These are phyloP conservation scores for Eimeria acervulina DNA, from an alignment of 169 alveolate genomes.

Conservation along the genomic window DNA sequence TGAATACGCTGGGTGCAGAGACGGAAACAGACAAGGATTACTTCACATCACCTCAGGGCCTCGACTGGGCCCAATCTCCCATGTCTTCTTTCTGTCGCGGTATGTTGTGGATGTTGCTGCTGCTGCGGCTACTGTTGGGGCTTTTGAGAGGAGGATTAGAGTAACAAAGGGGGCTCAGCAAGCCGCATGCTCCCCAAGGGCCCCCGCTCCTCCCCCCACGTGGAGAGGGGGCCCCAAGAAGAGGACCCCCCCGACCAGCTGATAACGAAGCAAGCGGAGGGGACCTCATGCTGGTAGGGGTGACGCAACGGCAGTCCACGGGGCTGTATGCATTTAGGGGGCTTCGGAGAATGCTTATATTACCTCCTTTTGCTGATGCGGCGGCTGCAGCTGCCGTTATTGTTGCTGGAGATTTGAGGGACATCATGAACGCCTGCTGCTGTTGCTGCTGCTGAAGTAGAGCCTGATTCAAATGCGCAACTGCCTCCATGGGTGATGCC, in stretches of 20 bases:
- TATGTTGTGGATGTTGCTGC: constrained; percentile 73
- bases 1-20: background rate
- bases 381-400: constrained; percentile 26
- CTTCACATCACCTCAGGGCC: constrained; percentile 29
- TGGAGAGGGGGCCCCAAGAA: constrained; percentile 46
- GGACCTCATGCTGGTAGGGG: constrained; percentile 23
- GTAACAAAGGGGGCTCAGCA: constrained; percentile 61
- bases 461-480: constrained; percentile 27
- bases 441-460: constrained; percentile 63
- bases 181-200: constrained; percentile 70
- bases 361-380: constrained; percentile 32
- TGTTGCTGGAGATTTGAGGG: constrained; percentile 49
- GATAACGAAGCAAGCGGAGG: constrained; percentile 40
- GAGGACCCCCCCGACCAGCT: constrained; percentile 32
- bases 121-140: constrained; percentile 68
- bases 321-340: constrained; percentile 67
- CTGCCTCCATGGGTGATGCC: constrained; percentile 51
- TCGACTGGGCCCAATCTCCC: constrained; percentile 39
- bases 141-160: constrained; percentile 48
- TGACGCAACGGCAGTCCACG: constrained; percentile 10
- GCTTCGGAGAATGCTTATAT: constrained; percentile 3
- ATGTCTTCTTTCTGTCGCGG: constrained; percentile 60
- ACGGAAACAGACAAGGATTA: background rate
- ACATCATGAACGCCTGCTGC: constrained; percentile 51
- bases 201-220: constrained; percentile 19